A percentile compares a stretch with the other conserved stretches of the same genome.
phyloP scores from a whole-genome alignment of 208 protist genomes.

The Trichomonas tenax region DNA sequence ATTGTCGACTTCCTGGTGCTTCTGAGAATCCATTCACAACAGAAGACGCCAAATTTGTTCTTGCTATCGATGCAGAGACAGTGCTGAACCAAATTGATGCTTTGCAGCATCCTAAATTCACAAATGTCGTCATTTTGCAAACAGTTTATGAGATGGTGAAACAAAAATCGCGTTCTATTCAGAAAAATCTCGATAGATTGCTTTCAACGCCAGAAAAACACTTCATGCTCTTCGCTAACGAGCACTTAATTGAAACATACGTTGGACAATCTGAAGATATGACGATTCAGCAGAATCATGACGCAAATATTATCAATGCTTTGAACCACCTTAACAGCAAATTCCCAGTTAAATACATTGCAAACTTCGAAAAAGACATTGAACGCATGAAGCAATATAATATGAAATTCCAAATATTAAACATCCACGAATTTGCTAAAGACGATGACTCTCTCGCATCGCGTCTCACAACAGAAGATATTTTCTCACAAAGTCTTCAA shows the following conservation, averaged over 20 bases:
- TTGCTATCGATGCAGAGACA: neutral
- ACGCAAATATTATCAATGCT: neutral
- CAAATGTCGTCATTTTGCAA: neutral
- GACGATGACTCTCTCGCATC: neutral
- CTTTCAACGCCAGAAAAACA: neutral
- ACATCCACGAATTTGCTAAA: neutral
- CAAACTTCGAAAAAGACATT: neutral
- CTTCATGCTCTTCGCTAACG: neutral
- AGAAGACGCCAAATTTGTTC: neutral
- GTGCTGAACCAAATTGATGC: neutral
- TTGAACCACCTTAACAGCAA: neutral
- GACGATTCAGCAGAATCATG: neutral
- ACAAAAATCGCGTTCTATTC: neutral
- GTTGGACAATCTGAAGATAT: neutral
- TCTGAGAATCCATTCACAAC: constrained; percentile 5
- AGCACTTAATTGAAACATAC: neutral
- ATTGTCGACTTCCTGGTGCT: neutral
- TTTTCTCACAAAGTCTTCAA: neutral
- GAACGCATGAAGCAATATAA: neutral
- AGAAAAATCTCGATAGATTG: neutral
- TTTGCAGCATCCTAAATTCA: neutral
- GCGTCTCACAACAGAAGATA: neutral
- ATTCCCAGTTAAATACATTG: neutral
- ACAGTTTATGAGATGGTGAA: neutral
- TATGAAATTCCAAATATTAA: neutral